Evolutionary conservation across 768 basidiomycete genomes (phyloP), one percentile per base, ranked within the genome.

Genomic region (Hericium rajendrae): DNA sequence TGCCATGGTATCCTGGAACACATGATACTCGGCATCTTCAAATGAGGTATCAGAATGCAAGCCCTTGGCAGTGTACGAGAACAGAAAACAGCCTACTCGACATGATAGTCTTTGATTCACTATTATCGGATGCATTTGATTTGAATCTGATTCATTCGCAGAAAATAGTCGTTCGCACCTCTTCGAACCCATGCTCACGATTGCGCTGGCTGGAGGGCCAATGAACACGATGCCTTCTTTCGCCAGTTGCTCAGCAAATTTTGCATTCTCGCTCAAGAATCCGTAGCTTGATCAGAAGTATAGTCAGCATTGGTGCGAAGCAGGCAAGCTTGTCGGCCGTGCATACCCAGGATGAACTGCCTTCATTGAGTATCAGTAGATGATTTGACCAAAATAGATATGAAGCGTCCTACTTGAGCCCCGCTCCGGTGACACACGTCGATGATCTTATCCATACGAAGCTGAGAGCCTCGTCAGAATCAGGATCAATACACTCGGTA

Each of bases 91-190:
- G 60, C 78, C 41, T 72, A 88, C 87, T 76, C 16, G 80, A 78
- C 93, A 95, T 94, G 66, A 95, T 95, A 58, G 90, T 93, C 75
- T 97, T 97, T 40, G 91, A 94, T 76, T 94, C 92, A 57, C 91
- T 89, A 6, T 6, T 32, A 32, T 8, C 6, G 32, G 32, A 57
- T n/a, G 11, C 22, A 24, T 32, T 38, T 9, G 6, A 37, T 12
- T 5, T 50, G 46, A 37, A 53, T 9, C 15, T 9, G 11, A 57
- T 52, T 12, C 28, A 51, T 9, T 11, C 48, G 24, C 2, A 38
- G 11, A 32, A 24, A 32, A 3, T 20, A n/a, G 15, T 2, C 15
- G 24, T 11, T 22, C 22, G n/a, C 26, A 90, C 88, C 92, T 91
- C 76, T 97, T 97, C 0, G 91, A 94, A 1, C 94, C 94, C 94